phyloP scores from a whole-genome alignment of 2,329 filamentous ascomycete genomes.

The Clarireedia homoeocarpa region DNA sequence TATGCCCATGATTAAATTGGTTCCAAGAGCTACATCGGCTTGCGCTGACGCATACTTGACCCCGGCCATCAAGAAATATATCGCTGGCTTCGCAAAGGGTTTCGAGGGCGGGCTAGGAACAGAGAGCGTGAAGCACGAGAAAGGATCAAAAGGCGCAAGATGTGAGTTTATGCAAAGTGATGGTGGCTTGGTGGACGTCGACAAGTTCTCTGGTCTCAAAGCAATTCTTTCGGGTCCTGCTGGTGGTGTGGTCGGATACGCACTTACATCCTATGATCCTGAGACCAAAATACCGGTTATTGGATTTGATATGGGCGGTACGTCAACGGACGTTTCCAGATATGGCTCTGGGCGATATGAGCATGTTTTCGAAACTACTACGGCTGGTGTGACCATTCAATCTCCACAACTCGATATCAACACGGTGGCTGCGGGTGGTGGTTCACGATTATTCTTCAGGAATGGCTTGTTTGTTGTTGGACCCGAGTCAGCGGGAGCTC shows the following conservation, averaged over 20 bases:
- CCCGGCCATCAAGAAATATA: constrained; percentile 63
- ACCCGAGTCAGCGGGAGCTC: constrained; percentile 55
- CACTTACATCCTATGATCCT: constrained; percentile 81
- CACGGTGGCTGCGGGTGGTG: constrained; percentile 42
- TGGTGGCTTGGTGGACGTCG: constrained; percentile 58
- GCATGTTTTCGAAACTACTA: constrained; percentile 70
- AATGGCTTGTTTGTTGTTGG: constrained; percentile 67
- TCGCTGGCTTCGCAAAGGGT: constrained; percentile 67
- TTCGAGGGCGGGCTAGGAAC: constrained; percentile 76
- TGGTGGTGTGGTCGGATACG: constrained; percentile 90
- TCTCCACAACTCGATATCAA: constrained; percentile 76
- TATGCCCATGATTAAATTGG: constrained; percentile 73
- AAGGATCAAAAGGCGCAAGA: constrained; percentile 60
- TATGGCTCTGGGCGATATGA: constrained; percentile 68
- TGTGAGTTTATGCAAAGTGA: constrained; percentile 92
- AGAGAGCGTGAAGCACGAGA: constrained; percentile 60
- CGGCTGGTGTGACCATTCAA: constrained; percentile 70
- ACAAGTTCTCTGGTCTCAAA: constrained; percentile 74
- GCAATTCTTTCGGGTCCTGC: constrained; percentile 86
- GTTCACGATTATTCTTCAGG: constrained; percentile 51
- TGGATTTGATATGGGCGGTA: constrained; percentile 94
- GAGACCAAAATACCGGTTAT: constrained; percentile 79
- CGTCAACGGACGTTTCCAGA: constrained; percentile 82
- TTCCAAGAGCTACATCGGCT: constrained; percentile 61
- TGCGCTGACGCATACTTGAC: constrained; percentile 71